These are phyloP conservation scores for Cladosporium colombiae DNA, from an alignment of 2,329 filamentous ascomycete genomes.

Conservation along the genomic window DNA sequence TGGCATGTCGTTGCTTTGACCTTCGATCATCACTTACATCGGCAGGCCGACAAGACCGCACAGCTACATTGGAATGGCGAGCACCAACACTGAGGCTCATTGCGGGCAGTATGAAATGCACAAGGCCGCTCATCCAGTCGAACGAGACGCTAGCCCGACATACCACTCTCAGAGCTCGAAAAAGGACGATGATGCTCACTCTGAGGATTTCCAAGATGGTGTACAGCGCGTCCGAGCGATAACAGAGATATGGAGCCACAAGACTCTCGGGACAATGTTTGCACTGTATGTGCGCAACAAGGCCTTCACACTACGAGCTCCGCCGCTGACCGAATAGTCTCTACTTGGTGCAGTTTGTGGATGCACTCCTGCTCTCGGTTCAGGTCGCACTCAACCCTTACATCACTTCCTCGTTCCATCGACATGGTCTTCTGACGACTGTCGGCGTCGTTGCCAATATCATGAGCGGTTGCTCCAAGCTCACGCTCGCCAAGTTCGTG, in stretches of 20 bases:
- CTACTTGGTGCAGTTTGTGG: constrained; percentile 51
- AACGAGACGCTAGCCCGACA: background rate
- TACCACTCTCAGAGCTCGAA: background rate
- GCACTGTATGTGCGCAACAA: background rate
- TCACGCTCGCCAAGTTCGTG: constrained; percentile 66
- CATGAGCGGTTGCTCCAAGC: constrained; percentile 61
- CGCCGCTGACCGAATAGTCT: constrained; percentile 37
- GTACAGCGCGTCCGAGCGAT: constrained; percentile 8
- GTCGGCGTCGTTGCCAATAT: constrained; percentile 57
- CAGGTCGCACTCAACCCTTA: constrained; percentile 42
- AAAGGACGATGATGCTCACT: background rate
- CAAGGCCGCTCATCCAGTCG: background rate
- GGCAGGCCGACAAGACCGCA: background rate
- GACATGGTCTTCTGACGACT: constrained; percentile 56
- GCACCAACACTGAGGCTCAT: background rate
- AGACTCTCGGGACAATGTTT: background rate
- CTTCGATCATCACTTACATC: background rate
- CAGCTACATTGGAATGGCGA: background rate
- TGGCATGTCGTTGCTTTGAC: background rate
- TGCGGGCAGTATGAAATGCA: background rate
- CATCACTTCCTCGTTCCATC: constrained; percentile 53
- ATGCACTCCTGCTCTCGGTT: constrained; percentile 45
- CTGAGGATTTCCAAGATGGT: constrained; percentile 1
- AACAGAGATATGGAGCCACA: background rate
- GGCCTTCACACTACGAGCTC: background rate